These are phyloP conservation scores for Penicillium parvum DNA, from an alignment of 495 filamentous ascomycete species.

Conservation along the genomic window DNA sequence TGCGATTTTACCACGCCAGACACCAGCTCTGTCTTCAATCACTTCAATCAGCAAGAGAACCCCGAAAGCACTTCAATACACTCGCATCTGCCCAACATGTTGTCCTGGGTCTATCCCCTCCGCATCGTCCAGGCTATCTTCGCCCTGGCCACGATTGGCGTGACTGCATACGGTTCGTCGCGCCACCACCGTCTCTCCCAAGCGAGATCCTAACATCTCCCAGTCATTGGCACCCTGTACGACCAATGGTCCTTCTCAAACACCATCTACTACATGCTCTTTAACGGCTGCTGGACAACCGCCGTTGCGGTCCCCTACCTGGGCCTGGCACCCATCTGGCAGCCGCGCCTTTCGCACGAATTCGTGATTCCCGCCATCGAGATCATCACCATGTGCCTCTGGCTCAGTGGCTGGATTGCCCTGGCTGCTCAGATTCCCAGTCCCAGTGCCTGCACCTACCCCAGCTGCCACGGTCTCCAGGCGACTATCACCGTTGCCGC, in stretches of 20 bases:
- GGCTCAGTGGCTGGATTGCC: slow-evolving; percentile 71
- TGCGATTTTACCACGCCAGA: background rate
- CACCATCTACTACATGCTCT: slow-evolving; percentile 60
- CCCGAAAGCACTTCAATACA: background rate
- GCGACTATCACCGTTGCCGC: slow-evolving; percentile 43
- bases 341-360: slow-evolving; percentile 50
- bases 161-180: slow-evolving; percentile 59
- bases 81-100: slow-evolving; percentile 11
- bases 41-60: background rate
- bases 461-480: slow-evolving; percentile 41
- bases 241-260: slow-evolving; percentile 26
- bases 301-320: slow-evolving; percentile 58
- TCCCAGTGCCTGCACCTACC: slow-evolving; percentile 36
- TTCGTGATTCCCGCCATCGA: slow-evolving; percentile 28
- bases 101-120: slow-evolving; percentile 40
- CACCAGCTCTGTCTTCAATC: background rate
- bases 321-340: slow-evolving; percentile 52
- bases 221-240: slow-evolving; percentile 27
- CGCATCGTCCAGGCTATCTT: slow-evolving; percentile 58
- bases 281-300: slow-evolving; percentile 62
- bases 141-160: slow-evolving; percentile 58
- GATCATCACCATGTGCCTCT: slow-evolving; percentile 17
- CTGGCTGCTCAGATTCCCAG: slow-evolving; percentile 55
- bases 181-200: background rate
- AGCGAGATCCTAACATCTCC: background rate